Percentiles rank a stretch among this genome's conserved stretches.
phyloP scores from a whole-genome alignment of 148 eudicot species.

The Mesembryanthemum crystallinum region DNA sequence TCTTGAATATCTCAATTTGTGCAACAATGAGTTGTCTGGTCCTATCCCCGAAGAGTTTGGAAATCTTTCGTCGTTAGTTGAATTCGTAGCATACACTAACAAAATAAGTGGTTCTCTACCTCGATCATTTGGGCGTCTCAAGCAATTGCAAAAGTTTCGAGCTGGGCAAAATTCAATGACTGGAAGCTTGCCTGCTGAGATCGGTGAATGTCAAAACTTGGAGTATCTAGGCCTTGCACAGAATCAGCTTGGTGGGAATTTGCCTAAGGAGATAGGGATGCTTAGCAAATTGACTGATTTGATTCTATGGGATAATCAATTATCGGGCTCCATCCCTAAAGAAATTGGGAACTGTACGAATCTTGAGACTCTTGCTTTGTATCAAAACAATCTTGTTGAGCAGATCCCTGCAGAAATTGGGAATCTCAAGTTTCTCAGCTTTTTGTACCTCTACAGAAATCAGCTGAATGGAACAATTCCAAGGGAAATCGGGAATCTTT shows the following conservation, averaged over 20 bases:
- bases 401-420: constrained; percentile 71
- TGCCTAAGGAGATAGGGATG: constrained; percentile 79
- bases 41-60: constrained; percentile 75
- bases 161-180: constrained; percentile 75
- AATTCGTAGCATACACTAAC: constrained; percentile 73
- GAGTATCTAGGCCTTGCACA: constrained; percentile 83
- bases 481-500: constrained; percentile 72
- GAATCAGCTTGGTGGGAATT: constrained; percentile 54
- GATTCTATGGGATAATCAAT: constrained; percentile 70
- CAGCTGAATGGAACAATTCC: constrained; percentile 84
- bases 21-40: constrained; percentile 80
- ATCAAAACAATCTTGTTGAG: constrained; percentile 77
- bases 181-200: constrained; percentile 78
- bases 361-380: constrained; percentile 75
- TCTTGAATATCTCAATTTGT: constrained; percentile 61
- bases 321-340: constrained; percentile 66
- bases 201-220: constrained; percentile 60
- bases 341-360: constrained; percentile 78
- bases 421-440: constrained; percentile 45
- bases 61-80: constrained; percentile 56
- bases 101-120: constrained; percentile 66
- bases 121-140: constrained; percentile 64
- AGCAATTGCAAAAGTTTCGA: constrained; percentile 54
- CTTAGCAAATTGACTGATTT: constrained; percentile 61
- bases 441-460: constrained; percentile 73